Evolutionary conservation across 306 rosid species (phyloP), one percentile per base, ranked within the genome.

Genomic region (Argentina anserina): DNA sequence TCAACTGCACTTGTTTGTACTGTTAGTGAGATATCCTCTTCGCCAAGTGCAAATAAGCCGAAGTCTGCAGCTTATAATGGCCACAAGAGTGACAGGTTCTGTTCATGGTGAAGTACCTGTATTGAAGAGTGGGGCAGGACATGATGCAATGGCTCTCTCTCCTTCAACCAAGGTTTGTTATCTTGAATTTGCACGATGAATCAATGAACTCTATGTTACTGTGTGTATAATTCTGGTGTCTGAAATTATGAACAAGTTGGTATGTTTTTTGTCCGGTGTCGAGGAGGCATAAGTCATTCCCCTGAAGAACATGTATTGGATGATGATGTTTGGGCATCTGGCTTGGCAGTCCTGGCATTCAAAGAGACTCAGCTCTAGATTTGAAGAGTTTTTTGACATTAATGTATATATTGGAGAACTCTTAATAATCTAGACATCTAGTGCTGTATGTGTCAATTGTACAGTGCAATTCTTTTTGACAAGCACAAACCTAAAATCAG

Each of bases 21-120:
- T 7, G 97, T 91, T 63, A 97, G 98, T 70, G 98, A 91, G 84
- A 91, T 94, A 85, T 88, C 97, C 42, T 86, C 97, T 46, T 94
- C 97, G 98, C 98, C 98, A 20, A 94, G 97, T 84, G 97, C 98
- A 79, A 94, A 96, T 70, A 94, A 82, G 89, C 86, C 91, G 1
- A 91, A 88, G 63, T 84, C 92, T 63, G 90, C 91, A 18, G 89
- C 97, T 46, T 85, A 79, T 61, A 71, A 90, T 9, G 96, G 92
- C 23, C 82, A 89, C 0, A 84, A 79, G 76, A 72, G 84, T 89
- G 92, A 83, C 83, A n/a, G 89, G 87, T 67, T 92, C 87, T 70
- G 84, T 89, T 75, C 89, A 81, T 68, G 92, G 81, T 37, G 87
- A 94, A 73, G 80, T 91, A 25, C 97, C 97, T 20, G 71, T 82